Conservation (phyloP, 1,139 yeast species). For the Chernovozyma aurita region DNA sequence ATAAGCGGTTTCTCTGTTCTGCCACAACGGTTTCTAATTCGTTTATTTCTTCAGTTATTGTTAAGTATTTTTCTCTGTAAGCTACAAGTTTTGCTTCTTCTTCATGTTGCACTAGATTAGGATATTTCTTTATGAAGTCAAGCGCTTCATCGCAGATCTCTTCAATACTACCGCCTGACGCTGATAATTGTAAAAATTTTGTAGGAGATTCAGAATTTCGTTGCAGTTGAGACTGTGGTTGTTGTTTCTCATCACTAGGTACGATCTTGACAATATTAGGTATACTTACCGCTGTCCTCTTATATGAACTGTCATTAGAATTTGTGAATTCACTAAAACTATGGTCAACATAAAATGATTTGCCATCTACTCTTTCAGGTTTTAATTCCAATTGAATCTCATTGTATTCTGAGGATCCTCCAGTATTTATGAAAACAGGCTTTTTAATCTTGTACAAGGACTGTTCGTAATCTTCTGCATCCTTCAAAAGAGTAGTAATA, state of each 20-base stretch:
- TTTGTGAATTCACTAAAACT: conserved; percentile 17
- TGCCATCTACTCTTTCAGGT: conserved; percentile 39
- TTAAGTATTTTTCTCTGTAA: conserved; percentile 19
- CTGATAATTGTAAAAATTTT: conserved; percentile 4
- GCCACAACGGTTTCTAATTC: conserved; percentile 24
- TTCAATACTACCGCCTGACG: conserved; percentile 11
- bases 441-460: conserved; percentile 40
- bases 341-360: conserved; percentile 23
- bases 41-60: conserved; percentile 21
- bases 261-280: conserved; percentile 14
- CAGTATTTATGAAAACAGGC: conserved; percentile 1
- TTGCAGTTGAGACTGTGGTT: background rate
- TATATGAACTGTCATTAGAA: conserved; percentile 7
- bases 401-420: background rate
- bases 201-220: conserved; percentile 10
- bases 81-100: conserved; percentile 17
- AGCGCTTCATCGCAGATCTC: conserved; percentile 19
- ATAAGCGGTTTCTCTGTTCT: conserved; percentile 25
- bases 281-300: conserved; percentile 20
- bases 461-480: conserved; percentile 53
- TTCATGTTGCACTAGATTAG: conserved; percentile 24
- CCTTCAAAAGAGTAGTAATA: conserved; percentile 56
- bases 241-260: background rate
- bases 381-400: conserved; percentile 10
- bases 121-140: conserved; percentile 22